Evolutionary conservation across 148 eudicot species (phyloP), one percentile per base, ranked within the genome.

Genomic region (Silene latifolia): DNA sequence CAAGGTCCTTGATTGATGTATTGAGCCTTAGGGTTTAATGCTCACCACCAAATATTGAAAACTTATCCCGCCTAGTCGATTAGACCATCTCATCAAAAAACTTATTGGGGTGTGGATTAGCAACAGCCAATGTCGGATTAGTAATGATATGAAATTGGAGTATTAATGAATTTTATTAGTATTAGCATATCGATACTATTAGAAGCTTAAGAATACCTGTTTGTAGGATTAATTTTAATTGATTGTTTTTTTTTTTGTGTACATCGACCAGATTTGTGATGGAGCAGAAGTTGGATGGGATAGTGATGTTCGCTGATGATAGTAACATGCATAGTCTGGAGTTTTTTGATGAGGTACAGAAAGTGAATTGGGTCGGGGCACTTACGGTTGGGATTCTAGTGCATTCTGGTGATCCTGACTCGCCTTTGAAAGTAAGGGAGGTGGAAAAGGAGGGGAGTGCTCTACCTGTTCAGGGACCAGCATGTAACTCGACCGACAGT

Each of bases 311-410:
- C 87, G 97, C 91, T 17, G 99, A 95, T 82, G 99, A 95, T 84
- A 95, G 97, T 86, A 95, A 95, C 83, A 90, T 95, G 97, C 97
- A 92, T 70, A 88, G 92, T 81, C 72, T 92, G 86, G 97, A 95
- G 77, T 83, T 95, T 42, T 95, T 95, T 80, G 99, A 95, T 74
- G 99, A 95, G 90, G 85, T 88, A 13, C 99, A 95, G 56, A 92
- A 80, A 48, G 92, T 95, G 82, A 85, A 89, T 58, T 87, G 89
- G 82, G 72, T 92, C 32, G 97, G 97, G 69, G 97, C 94, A 39
- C 81, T 95, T 78, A 90, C 99, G 0, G 87, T 95, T 73, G 99
- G 99, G 21, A 92, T 95, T 84, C 93, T 95, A 77, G 86, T 85
- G 64, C 97, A 90, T 88, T 86, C 88, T 1, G 88, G 86, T 66